Evolutionary conservation across 169 alveolate genomes (phyloP), one percentile per base, ranked within the genome.

Genomic region (Plasmodium gonderi): DNA sequence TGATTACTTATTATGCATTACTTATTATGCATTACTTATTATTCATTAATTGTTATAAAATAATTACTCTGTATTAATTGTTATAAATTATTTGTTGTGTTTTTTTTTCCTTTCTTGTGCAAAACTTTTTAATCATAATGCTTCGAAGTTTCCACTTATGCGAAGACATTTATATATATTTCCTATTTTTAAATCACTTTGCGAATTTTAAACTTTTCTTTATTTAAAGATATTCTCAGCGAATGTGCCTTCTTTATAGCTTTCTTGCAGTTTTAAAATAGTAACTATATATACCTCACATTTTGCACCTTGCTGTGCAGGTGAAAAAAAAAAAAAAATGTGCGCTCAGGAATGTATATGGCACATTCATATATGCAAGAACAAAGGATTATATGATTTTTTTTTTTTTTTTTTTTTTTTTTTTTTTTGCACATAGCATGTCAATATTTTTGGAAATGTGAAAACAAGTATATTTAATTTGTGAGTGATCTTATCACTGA

Each of bases 221-320:
- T 29, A n/a, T 51, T 20, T 51, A 51, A 29, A n/a, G 68, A 51
- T 29, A 51, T 54, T 54, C 69, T n/a, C n/a, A n/a, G n/a, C n/a
- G n/a, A n/a, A n/a, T n/a, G n/a, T n/a, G n/a, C n/a, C n/a, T n/a
- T n/a, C n/a, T n/a, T n/a, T n/a, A n/a, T n/a, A n/a, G 17, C 51
- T 23, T 49, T 12, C 29, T 36, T 74, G 64, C 17, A 29, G 4
- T 40, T 75, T 75, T 75, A 23, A 29, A 4, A 49, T 75, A 6
- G 38, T 8, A 49, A 26, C 12, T 12, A n/a, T 75, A n/a, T n/a
- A n/a, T 79, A 42, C 74, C 40, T 49, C 76, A 51, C 67, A 49
- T 79, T 79, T 79, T 68, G 51, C 89, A 79, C 81, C 89, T 79
- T 79, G 74, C 47, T 65, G 89, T 79, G 31, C 89, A 79, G 74